phyloP scores from a whole-genome alignment of 2,329 filamentous ascomycete genomes.

The Stylonectria norvegica region DNA sequence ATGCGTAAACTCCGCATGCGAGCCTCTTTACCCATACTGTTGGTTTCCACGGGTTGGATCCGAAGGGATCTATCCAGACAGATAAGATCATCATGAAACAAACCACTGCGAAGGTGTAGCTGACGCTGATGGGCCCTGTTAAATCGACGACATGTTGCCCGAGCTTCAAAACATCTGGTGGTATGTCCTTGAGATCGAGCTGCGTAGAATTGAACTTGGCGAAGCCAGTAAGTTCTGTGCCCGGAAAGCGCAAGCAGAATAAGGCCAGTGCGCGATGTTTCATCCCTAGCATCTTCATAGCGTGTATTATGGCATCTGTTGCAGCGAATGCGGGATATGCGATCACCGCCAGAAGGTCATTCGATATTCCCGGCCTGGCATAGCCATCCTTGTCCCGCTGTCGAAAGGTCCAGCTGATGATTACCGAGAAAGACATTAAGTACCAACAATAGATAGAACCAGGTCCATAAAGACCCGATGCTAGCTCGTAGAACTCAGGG shows the following conservation, averaged over 20 bases:
- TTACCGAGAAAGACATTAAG: conserved; percentile 1
- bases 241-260: conserved; percentile 8
- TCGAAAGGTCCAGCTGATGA: conserved; percentile 1
- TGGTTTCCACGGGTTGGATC: neutral
- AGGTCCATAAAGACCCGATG: conserved; percentile 5
- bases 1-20: neutral
- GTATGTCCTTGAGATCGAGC: conserved; percentile 5
- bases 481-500: conserved; percentile 7
- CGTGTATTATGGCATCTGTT: conserved; percentile 4
- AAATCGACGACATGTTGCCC: conserved; percentile 7
- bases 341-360: conserved; percentile 4
- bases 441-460: conserved; percentile 7
- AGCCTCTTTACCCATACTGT: neutral
- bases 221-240: neutral
- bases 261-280: conserved; percentile 5
- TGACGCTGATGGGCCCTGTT: conserved; percentile 4
- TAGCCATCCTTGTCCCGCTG: neutral
- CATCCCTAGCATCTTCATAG: neutral
- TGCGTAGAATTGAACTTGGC: neutral
- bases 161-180: conserved; percentile 1
- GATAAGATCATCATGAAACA: neutral
- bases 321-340: conserved; percentile 6
- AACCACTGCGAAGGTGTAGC: conserved; percentile 3
- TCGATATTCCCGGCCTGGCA: conserved; percentile 1
- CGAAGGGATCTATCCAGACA: neutral